Base-by-base conservation (phyloP, 768 basidiomycete species). In the Leccinum imitatum region DNA sequence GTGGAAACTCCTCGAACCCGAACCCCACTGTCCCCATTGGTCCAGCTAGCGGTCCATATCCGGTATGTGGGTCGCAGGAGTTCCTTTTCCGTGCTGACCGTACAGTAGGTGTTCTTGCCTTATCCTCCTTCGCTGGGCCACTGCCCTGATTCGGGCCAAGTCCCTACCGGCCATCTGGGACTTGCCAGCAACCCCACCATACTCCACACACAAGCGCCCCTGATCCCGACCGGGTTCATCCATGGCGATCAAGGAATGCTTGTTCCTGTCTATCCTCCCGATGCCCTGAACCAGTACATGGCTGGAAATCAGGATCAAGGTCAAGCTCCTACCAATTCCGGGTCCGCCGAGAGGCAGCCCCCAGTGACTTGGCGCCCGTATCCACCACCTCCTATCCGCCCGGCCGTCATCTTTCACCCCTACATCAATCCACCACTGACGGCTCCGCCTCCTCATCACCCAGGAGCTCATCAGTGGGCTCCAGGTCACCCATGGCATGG, bases 211-310 rank as follows among this genome's bases (percentile, higher is more conserved):
- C 83, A 85, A 65, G 80, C 87, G 4, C 87, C 89, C 17, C 73
- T 89, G 11, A 75, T 81, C 48, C 84, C 88, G 1, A 82, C 84
- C 0, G 86, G 87, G 2, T 91, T 90, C 66, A 82, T 88, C 56
- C 87, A 89, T 61, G 84, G 85, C 57, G 86, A 89, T 57, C 85
- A 87, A 54, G 87, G 89, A 5, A 83, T 83, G n/a, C 77, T 90
- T 30, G 82, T 89, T 46, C 82, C 89, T 23, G 80, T 89, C 33
- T 90, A 91, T 68, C 82, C 81, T 25, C 84, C 84, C 3, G 89
- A 90, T 50, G 87, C 84, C 2, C 78, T 90, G 27, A 82, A 87
- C 62, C 83, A 84, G 56, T 90, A 90, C 64, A 85, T 90, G 83
- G 69, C 85, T 23, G 75, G 77, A 53, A 74, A 71, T 59, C 78